Evolutionary conservation across 805 yeast species (phyloP), one percentile per base, ranked within the genome.

Genomic region (Nakazawaea populi): DNA sequence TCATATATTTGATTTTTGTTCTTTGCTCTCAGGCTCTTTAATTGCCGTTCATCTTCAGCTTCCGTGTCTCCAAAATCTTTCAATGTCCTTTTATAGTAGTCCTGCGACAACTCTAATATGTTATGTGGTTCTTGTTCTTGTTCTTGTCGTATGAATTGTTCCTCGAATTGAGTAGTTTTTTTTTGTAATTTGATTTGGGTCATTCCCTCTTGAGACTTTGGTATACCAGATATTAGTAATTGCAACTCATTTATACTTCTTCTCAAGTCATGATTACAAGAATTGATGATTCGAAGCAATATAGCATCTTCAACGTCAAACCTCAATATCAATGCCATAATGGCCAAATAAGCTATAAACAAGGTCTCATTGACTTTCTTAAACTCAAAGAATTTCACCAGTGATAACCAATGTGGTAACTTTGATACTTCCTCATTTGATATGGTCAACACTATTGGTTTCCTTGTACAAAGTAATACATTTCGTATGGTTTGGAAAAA

Each of bases 341-440:
- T 43, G 12, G 43, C 37, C 30, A 51, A 34, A 35, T 51, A 51
- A 9, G 5, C 27, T 29, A 46, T 6, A 10, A 46, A 6, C n/a
- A 42, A 37, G 2, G 32, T 5, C 18, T 46, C 45, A 36, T 43
- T 43, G 4, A 46, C 37, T 12, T 43, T 51, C 14, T 38, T 37
- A 24, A 51, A 51, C 11, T 46, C 49, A 18, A 46, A 42, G 4
- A 24, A n/a, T 12, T 29, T 12, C n/a, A 41, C 37, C 34, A 42
- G 47, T 7, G 35, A 27, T 12, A 46, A 39, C 53, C 53, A 51
- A 43, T 46, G 47, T 10, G 53, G 53, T 12, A 51, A 36, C n/a
- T 39, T 42, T 5, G 5, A 2, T n/a, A 11, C 4, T 18, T 51
- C 50, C 4, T 42, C 40, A 2, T 46, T 18, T 9, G 44, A n/a